These are phyloP conservation scores for Lodderomyces metapsilosis DNA, from an alignment of 1,139 yeast species.

Conservation along the genomic window DNA sequence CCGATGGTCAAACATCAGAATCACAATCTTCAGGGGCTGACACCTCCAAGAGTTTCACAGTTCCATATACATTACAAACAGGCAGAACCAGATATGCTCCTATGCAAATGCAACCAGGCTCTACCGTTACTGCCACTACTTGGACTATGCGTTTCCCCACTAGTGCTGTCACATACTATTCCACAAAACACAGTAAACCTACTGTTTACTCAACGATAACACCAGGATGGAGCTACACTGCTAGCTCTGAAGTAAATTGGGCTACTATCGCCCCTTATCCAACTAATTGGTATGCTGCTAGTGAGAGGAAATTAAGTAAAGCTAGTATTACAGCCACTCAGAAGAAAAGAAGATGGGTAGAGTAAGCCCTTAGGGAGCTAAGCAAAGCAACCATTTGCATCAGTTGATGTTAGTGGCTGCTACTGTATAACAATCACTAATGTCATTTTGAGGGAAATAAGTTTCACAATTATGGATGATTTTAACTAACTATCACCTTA, in stretches of 20 bases:
- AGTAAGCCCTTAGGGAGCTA: conserved; percentile 8
- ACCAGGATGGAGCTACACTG: conserved; percentile 78
- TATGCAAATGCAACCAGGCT: conserved; percentile 84
- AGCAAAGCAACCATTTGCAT: too few relatives aligned
- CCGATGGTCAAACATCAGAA: conserved; percentile 28
- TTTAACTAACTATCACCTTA: too few relatives aligned
- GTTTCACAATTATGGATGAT: too few relatives aligned
- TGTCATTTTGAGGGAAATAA: too few relatives aligned
- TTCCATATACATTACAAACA: conserved; percentile 74
- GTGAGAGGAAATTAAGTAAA: conserved; percentile 31
- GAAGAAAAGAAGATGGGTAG: conserved; percentile 35
- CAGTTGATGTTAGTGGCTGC: too few relatives aligned
- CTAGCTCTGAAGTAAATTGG: conserved; percentile 60
- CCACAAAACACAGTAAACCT: conserved; percentile 43
- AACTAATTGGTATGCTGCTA: conserved; percentile 45
- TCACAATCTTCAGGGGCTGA: conserved; percentile 29
- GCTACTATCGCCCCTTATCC: conserved; percentile 73
- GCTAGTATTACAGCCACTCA: conserved; percentile 42
- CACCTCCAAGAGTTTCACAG: conserved; percentile 30
- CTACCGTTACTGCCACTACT: conserved; percentile 61
- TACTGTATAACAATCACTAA: too few relatives aligned
- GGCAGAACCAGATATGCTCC: conserved; percentile 80
- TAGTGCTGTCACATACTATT: conserved; percentile 59
- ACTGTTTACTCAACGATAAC: conserved; percentile 62
- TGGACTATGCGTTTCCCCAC: conserved; percentile 67